A percentile compares a stretch with the other conserved stretches of the same genome.
These are phyloP conservation scores for Amauroascus niger DNA, from an alignment of 2,329 filamentous ascomycete species.

Conservation along the genomic window DNA sequence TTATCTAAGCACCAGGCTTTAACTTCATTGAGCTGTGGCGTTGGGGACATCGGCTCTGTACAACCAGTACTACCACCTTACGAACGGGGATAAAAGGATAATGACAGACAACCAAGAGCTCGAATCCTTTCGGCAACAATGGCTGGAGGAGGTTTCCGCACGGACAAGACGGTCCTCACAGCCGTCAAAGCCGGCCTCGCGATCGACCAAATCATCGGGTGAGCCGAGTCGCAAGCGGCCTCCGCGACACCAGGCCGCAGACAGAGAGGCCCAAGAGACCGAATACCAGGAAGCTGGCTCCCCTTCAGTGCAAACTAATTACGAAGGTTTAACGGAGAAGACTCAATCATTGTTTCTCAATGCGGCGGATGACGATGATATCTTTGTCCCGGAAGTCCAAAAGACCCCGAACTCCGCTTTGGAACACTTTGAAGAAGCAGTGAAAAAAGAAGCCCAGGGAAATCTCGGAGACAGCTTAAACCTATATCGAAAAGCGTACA, in stretches of 20 bases:
- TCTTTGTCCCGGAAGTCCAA: constrained; percentile 25
- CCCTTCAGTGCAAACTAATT: background rate
- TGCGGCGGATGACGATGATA: constrained; percentile 32
- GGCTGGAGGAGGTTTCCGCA: constrained; percentile 67
- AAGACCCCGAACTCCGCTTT: constrained; percentile 63
- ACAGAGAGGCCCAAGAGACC: constrained; percentile 33
- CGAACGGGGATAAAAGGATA: background rate
- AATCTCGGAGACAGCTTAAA: constrained; percentile 79
- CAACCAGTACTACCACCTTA: background rate
- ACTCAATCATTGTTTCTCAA: constrained; percentile 30
- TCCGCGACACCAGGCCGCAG: constrained; percentile 31
- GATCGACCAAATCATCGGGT: constrained; percentile 17
- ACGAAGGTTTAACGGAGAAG: constrained; percentile 28
- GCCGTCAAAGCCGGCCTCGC: constrained; percentile 9
- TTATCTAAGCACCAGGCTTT: too few species aligned
- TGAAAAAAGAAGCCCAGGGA: constrained; percentile 76
- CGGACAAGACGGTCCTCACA: constrained; percentile 21
- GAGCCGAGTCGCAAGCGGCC: constrained; percentile 29
- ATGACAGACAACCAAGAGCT: constrained; percentile 48
- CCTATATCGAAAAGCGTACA: constrained; percentile 83
- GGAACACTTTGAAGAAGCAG: constrained; percentile 86
- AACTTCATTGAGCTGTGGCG: too few species aligned
- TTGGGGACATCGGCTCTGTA: background rate
- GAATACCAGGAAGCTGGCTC: constrained; percentile 17
- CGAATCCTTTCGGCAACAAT: constrained; percentile 75